Evolutionary conservation across 208 protist species (phyloP), one percentile per base, ranked within the genome.

Genomic region (Histomonas meleagridis): DNA sequence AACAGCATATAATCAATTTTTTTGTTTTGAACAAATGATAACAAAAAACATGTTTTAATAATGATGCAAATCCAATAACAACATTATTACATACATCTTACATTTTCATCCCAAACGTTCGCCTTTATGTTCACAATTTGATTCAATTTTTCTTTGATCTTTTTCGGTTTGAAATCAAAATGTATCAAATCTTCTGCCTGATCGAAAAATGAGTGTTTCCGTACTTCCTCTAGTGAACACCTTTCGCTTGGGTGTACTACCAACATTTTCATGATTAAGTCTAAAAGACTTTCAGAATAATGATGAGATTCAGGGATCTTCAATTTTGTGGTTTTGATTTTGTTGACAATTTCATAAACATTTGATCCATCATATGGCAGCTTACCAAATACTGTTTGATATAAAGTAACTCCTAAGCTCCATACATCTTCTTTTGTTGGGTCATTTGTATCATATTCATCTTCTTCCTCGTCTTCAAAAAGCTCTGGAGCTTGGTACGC

Each of bases 401-500:
- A 86, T 18, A 86, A 38, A 32, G 76, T 46, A 38, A 86, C 46
- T 9, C 76, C 76, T 2, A 86, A 46, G 46, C 76, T 86, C 76
- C 76, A 86, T 38, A 86, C 35, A 55, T 86, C 76, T 10, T 43
- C 76, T 35, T 86, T 86, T 0, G 76, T 48, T 18, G 76, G 76
- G 49, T 79, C 70, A 23, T 49, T n/a, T 26, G 23, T 18, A 2
- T 43, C 40, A 48, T 46, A n/a, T n/a, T 46, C 32, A n/a, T 16
- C 21, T 12, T 86, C 76, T 0, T 28, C 18, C 1, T 9, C n/a
- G 38, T 55, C 46, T 18, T 46, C 76, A 55, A 86, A 51, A 32
- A 86, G 26, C 55, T 86, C 76, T 2, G 76, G 76, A 55, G 76
- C 76, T 55, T 86, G 76, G 55, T 86, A 86, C 14, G 76, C 76